These are phyloP conservation scores for Fusarium nanum DNA, from an alignment of 2,329 filamentous ascomycete species.

Conservation along the genomic window DNA sequence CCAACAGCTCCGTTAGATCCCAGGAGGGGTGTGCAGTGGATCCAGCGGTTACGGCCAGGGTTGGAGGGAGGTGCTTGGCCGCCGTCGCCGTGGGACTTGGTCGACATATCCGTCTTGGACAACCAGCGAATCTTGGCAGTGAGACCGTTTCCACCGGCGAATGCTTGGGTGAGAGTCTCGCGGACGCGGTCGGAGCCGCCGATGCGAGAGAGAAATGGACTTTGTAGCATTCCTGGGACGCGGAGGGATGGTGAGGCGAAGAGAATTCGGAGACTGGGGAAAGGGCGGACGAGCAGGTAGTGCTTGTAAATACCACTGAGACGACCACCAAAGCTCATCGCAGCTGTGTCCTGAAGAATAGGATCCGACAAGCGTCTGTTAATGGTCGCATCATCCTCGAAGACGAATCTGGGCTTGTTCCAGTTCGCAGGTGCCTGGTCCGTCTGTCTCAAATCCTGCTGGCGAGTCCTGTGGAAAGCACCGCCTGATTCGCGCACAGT, in stretches of 20 bases:
- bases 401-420: conserved; percentile 56
- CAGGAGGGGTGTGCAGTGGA: conserved; percentile 79
- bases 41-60: conserved; percentile 74
- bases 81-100: conserved; percentile 48
- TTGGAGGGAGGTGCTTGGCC: conserved; percentile 25
- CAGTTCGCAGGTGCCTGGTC: conserved; percentile 51
- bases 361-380: conserved; percentile 37
- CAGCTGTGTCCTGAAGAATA: conserved; percentile 28
- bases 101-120: conserved; percentile 24
- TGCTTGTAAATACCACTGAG: conserved; percentile 58
- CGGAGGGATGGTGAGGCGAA: conserved; percentile 76
- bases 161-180: conserved; percentile 65
- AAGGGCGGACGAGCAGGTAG: conserved; percentile 74
- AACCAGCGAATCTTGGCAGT: conserved; percentile 82
- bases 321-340: conserved; percentile 39
- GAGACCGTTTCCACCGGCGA: conserved; percentile 75
- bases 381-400: conserved; percentile 51
- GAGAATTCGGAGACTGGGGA: conserved; percentile 73
- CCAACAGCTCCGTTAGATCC: conserved; percentile 75
- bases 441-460: conserved; percentile 55
- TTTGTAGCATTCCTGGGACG: conserved; percentile 74
- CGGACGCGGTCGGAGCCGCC: conserved; percentile 62
- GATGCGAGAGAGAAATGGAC: conserved; percentile 65
- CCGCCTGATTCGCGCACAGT: conserved; percentile 73
- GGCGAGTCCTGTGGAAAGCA: conserved; percentile 63